A percentile compares a stretch with the other conserved stretches of the same genome.
Evolutionary conservation across 2,329 filamentous ascomycete species (phyloP).

Genomic region (Trichophyton simii): DNA sequence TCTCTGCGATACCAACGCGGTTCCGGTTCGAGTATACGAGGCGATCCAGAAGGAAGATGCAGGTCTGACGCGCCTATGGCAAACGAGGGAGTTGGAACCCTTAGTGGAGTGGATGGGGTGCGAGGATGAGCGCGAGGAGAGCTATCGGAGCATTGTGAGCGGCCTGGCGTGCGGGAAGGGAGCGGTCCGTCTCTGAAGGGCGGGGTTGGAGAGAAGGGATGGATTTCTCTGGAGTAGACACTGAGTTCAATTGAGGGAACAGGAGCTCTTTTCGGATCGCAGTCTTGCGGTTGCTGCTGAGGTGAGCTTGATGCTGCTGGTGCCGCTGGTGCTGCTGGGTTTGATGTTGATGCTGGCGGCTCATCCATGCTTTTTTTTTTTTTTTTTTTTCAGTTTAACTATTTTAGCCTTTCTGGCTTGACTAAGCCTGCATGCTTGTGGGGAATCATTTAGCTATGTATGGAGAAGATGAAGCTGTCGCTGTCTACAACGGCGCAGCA

Average conservation of each 20-base stretch:
- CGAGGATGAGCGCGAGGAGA: background rate
- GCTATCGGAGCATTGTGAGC: background rate
- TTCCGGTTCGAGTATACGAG: background rate
- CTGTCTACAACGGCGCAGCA: background rate
- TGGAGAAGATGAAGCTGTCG: too few relatives aligned
- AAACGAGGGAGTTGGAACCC: background rate
- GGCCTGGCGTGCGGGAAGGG: background rate
- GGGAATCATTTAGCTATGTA: background rate
- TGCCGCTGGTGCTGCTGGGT: background rate
- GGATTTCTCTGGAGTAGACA: background rate
- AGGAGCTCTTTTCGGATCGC: background rate
- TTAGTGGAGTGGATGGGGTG: background rate
- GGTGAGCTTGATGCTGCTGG: background rate
- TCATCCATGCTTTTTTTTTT: background rate
- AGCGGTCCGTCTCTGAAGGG: background rate
- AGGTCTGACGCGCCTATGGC: background rate
- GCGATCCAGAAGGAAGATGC: background rate
- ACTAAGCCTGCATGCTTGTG: constrained; percentile 2
- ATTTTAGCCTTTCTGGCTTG: background rate
- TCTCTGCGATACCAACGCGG: background rate
- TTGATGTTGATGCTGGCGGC: background rate
- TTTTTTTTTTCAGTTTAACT: background rate
- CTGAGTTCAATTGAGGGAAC: background rate
- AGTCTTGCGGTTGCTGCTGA: background rate
- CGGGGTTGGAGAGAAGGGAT: background rate